Evolutionary conservation across 441 rosid species (phyloP), one percentile per base, ranked within the genome.

Genomic region (Metrosideros polymorpha): DNA sequence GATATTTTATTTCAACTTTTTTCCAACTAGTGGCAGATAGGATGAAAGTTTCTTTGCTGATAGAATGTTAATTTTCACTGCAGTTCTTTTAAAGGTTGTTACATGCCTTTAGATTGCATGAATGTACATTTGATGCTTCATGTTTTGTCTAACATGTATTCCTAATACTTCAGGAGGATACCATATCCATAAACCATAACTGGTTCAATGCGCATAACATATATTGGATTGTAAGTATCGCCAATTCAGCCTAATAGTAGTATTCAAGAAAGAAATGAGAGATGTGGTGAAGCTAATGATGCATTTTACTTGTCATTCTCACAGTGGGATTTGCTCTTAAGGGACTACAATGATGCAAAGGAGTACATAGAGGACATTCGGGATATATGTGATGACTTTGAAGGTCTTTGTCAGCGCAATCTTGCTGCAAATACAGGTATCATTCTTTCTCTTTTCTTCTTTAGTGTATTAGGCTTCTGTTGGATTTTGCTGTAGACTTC

Each of bases 391-490:
- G 96, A 95, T 89, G 96, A 98, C 90, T 98, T 98, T 90, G 95
- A 98, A 90, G 93, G 95, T 91, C 88, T 98, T 85, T 98, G 98
- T 87, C 99, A 98, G 83, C 93, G 98, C 76, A 98, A 98, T 91
- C 99, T 98, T 88, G 98, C 98, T 43, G 96, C 97, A 85, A 97
- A 97, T 90, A 95, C 99, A 90, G 98, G 99, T 97, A 87, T 85
- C 57, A 19, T 1, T 47, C 25, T 52, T 12, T 85, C 17, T 35
- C 79, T 71, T 22, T 22, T 22, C 79, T 71, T 71, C n/a, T 71
- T 12, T 71, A 35, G n/a, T 39, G 47, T 39, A 39, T 71, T 39
- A 35, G 27, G 79, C 17, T 71, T 71, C 79, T 42, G 27, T 42
- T 39, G 79, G 77, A 66, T 66, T 66, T 66, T 32, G 4, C 45